Conservation (phyloP, 2,329 filamentous ascomycete genomes). For the Cercospora berteroae region DNA sequence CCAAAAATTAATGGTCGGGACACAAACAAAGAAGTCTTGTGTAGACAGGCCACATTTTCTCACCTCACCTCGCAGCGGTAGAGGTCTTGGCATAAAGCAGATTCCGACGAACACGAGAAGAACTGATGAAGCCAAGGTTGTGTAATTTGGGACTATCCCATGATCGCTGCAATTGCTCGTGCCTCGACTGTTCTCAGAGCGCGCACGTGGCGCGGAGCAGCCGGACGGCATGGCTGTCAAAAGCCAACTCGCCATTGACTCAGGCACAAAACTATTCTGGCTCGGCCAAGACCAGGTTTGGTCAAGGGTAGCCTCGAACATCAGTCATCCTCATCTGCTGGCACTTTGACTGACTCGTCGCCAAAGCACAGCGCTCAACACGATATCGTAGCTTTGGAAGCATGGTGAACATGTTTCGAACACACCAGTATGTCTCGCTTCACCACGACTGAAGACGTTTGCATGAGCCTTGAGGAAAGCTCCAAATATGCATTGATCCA, state of each 20-base stretch:
- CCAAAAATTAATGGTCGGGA: neutral
- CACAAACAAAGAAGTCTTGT: neutral
- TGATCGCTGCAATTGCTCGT: neutral
- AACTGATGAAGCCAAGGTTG: neutral
- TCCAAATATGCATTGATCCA: neutral
- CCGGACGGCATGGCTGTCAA: neutral
- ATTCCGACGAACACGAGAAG: neutral
- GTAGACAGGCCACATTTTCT: neutral
- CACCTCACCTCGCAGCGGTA: neutral
- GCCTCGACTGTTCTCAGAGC: neutral
- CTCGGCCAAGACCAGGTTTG: neutral
- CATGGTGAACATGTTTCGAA: neutral
- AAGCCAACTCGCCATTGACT: neutral
- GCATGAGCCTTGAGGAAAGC: neutral
- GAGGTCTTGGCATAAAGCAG: neutral
- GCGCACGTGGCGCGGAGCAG: neutral
- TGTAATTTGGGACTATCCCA: neutral
- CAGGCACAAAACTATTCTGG: neutral
- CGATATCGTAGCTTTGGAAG: neutral
- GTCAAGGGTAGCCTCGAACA: neutral
- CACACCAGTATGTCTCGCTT: neutral
- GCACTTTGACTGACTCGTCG: neutral
- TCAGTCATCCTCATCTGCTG: neutral
- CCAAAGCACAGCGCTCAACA: neutral
- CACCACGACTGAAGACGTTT: neutral